Evolutionary conservation across 495 filamentous ascomycete species (phyloP).

Genomic region (Geoglossum glabrum): DNA sequence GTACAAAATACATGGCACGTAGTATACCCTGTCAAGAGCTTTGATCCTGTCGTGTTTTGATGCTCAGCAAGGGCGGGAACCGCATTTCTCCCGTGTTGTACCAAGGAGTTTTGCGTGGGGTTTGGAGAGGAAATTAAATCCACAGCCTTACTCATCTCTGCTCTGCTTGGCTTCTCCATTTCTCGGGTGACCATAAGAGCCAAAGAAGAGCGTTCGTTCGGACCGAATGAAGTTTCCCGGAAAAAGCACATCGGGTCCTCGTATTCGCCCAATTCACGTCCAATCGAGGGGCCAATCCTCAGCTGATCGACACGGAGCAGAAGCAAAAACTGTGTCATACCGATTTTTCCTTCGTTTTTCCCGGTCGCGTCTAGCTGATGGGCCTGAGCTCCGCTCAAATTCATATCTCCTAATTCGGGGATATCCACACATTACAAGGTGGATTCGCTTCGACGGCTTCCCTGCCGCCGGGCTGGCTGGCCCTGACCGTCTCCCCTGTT

Average conservation of each 20-base stretch:
- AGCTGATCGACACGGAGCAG: neutral
- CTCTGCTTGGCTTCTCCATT: neutral
- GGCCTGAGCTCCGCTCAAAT: neutral
- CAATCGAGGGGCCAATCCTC: neutral
- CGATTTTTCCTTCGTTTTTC: neutral
- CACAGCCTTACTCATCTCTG: too few species aligned
- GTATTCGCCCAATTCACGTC: neutral
- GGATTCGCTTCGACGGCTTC: neutral
- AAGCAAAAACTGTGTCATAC: neutral
- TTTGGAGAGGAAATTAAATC: neutral
- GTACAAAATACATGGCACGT: too few species aligned
- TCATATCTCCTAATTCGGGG: neutral
- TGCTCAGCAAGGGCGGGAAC: too few species aligned
- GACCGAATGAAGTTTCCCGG: neutral
- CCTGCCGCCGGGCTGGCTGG: neutral
- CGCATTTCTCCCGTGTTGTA: too few species aligned
- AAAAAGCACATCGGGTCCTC: neutral
- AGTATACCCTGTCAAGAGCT: too few species aligned
- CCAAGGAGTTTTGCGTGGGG: too few species aligned
- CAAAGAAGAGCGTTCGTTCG: neutral
- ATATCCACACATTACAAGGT: neutral
- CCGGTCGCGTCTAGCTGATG: neutral
- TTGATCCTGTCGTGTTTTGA: too few species aligned
- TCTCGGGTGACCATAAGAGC: neutral
- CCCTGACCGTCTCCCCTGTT: neutral